phyloP scores from a whole-genome alignment of 306 rosid genomes.

The Comarum palustre region DNA sequence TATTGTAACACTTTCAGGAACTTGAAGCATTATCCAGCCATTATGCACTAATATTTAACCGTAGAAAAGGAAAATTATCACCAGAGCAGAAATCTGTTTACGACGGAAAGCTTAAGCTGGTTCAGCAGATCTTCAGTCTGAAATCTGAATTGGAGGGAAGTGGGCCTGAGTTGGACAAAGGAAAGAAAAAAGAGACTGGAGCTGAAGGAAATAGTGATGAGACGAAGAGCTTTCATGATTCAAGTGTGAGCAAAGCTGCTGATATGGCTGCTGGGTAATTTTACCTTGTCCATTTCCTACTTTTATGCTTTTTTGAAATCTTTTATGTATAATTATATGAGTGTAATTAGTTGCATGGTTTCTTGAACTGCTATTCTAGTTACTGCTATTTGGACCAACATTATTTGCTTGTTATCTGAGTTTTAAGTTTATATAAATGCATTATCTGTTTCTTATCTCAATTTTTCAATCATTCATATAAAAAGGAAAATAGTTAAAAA shows the following conservation, averaged over 20 bases:
- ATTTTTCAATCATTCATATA: neutral
- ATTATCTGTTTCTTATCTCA: neutral
- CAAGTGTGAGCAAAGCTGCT: conserved; percentile 92
- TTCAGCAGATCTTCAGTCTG: conserved; percentile 79
- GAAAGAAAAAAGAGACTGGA: conserved; percentile 63
- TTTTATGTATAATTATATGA: neutral
- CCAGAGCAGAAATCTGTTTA: conserved; percentile 62
- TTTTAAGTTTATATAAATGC: neutral
- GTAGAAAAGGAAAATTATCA: conserved; percentile 77
- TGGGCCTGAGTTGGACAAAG: conserved; percentile 57
- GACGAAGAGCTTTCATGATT: conserved; percentile 77
- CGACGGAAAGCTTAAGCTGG: conserved; percentile 86
- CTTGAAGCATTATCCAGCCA: conserved; percentile 90
- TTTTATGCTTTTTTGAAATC: neutral
- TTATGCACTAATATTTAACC: conserved; percentile 72
- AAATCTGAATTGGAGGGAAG: conserved; percentile 59
- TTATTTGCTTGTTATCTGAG: neutral
- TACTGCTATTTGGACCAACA: conserved; percentile 4
- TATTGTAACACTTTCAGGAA: conserved; percentile 49
- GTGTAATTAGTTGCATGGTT: neutral
- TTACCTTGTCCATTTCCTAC: neutral
- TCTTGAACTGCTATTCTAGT: neutral
- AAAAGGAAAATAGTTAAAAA: neutral
- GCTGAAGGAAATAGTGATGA: conserved; percentile 66
- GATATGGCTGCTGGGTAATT: conserved; percentile 95